These are phyloP conservation scores for Aethionema arabicum DNA, from an alignment of 345 rosid species.

Conservation along the genomic window DNA sequence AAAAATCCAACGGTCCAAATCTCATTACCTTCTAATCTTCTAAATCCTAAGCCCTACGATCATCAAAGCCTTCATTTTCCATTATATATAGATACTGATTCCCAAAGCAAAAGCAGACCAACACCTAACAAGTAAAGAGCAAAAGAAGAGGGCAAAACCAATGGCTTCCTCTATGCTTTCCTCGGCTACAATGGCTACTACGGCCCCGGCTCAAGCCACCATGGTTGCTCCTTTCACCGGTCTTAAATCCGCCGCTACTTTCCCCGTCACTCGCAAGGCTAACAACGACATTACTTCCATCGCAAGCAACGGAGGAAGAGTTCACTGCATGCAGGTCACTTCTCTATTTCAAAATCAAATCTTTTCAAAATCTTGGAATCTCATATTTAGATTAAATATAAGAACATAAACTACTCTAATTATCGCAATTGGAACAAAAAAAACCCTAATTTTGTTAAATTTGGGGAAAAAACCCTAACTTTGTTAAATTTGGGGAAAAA, in stretches of 20 bases:
- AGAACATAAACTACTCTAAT: too few relatives aligned
- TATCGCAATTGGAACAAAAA: too few relatives aligned
- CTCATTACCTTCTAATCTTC: conserved; percentile 9
- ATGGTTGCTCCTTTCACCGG: conserved; percentile 56
- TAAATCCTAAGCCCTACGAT: conserved; percentile 37
- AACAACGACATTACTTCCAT: conserved; percentile 47
- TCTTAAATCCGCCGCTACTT: conserved; percentile 43
- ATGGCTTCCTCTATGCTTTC: conserved; percentile 65
- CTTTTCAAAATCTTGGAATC: too few relatives aligned
- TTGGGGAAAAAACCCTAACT: not conserved
- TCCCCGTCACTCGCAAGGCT: conserved; percentile 46
- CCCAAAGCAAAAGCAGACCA: conserved; percentile 1
- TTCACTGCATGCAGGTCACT: conserved; percentile 50
- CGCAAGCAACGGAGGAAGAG: conserved; percentile 51
- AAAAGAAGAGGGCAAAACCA: conserved; percentile 9
- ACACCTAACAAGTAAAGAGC: conserved; percentile 15
- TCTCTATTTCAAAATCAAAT: not conserved
- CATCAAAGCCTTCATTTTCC: conserved; percentile 10
- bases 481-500: not conserved
- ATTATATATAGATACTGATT: conserved; percentile 38
- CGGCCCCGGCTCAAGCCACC: conserved; percentile 49
- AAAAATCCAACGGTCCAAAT: conserved; percentile 40
- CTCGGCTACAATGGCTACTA: conserved; percentile 47
- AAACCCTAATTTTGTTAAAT: not conserved
- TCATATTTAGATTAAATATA: too few relatives aligned